Base-by-base conservation (phyloP, 2,329 filamentous ascomycete genomes). In the Ophiostoma sp. region DNA sequence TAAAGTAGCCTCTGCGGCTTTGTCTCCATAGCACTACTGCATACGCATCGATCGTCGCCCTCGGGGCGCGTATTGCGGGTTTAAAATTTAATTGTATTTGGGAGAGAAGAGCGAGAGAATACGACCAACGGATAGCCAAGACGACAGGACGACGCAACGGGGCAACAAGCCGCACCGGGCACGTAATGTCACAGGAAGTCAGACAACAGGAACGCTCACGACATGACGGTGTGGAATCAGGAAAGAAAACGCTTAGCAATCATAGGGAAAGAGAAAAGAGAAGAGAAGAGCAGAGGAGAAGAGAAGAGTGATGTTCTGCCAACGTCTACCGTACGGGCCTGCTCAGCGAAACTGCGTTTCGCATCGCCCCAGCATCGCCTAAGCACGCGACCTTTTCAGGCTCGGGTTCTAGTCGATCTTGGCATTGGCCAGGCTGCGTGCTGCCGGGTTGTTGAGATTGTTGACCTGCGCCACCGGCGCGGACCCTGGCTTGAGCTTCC, bases 401-500 rank as follows among this genome's bases (percentile, higher is more conserved):
- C 27, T 27, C 27, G 27, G 27, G 27, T 27, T 27, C 27, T 81
- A 93, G 77, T 94, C 91, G 74, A 93, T 86, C 79, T 91, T 92
- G 27, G 91, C 91, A 74, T 84, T 87, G 69, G 88, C 87, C 60
- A 94, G 81, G 74, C 84, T 87, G 71, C 84, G 84, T 66, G 87
- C 85, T 66, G 83, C 84, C 11, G 90, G 89, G 70, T 89, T 90
- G 72, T 84, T 86, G 68, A 96, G 83, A 73, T 96, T 94, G 78
- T 96, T 97, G 71, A 92, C 88, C 72, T 95, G 86, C 69, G 87
- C 87, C 70, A 91, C 81, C 40, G 60, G 60, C 40, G 63, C n/a
- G 60, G 87, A 86, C 18, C 87, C 84, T 70, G 86, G 86, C 78
- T 89, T 90, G 77, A 90, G 90, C 76, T 94, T 93, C 76, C 87